phyloP scores from a whole-genome alignment of 1,284 basidiomycete genomes.

The Ganoderma boninense region DNA sequence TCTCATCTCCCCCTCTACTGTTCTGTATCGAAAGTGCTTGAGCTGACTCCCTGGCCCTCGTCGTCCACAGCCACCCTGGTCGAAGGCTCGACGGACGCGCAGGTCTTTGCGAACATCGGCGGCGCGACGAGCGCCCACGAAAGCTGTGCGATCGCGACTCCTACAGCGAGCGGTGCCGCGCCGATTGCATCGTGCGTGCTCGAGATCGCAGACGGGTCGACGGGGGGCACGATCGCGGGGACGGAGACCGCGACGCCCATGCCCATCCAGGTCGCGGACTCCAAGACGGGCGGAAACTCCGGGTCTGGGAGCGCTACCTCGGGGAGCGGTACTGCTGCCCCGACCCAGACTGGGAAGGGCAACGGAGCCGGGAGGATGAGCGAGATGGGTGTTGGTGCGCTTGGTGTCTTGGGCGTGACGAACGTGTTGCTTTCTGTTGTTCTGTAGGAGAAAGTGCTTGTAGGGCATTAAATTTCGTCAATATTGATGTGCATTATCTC shows the following conservation, averaged over 20 bases:
- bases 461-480: too few species aligned
- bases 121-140: not conserved
- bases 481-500: too few species aligned
- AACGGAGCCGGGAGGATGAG: not conserved
- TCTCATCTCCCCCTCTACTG: not conserved
- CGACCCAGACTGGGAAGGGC: not conserved
- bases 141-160: not conserved
- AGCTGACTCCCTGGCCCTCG: conserved; percentile 3
- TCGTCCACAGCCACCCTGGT: conserved; percentile 35
- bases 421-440: not conserved
- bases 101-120: not conserved
- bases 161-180: not conserved
- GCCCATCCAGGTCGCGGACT: not conserved
- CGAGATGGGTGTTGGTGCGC: not conserved
- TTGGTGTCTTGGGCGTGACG: not conserved
- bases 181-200: not conserved
- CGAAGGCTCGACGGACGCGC: conserved; percentile 31
- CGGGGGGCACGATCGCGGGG: not conserved
- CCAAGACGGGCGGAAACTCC: not conserved
- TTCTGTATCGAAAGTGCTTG: not conserved
- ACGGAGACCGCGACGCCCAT: not conserved
- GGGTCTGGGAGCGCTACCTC: not conserved
- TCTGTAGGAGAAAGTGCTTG: not conserved
- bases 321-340: not conserved
- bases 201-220: not conserved